Evolutionary conservation across 1,139 yeast genomes (phyloP), one percentile per base, ranked within the genome.

Genomic region (Lodderomyces oxycetoniae): DNA sequence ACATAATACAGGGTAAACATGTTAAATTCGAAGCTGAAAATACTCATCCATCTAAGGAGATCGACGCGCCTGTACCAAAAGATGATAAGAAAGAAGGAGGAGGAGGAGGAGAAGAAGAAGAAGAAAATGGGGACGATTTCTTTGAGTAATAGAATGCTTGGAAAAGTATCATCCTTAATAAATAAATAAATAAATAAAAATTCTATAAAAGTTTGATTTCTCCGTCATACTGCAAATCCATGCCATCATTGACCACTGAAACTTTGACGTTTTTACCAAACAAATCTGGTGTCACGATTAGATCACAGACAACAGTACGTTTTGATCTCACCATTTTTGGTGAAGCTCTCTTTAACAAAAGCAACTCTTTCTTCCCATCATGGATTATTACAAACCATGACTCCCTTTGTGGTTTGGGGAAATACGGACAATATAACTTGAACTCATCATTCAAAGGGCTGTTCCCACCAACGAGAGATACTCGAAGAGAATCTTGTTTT

Each of bases 381-480:
- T 77, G 72, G 6, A 81, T 58, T 33, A 89, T 73, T 7, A 82
- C 71, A 55, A 91, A 86, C 98, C 98, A 93, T 0, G 94, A 78
- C 54, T 91, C 98, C 48, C 89, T 81, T 58, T 93, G 99, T 2
- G 81, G 68, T 55, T 91, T 89, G 31, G 95, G 95, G 61, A 85
- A 91, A 46, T 74, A 77, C 3, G 94, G 93, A 41, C 91, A 69
- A 50, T 80, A 77, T 41, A 86, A 76, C 41, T 74, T 75, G 59
- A 75, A 84, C 37, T 78, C 85, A 4, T 62, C 58, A 43, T 71
- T 77, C 37, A 70, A 59, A 9, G 84, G 78, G 15, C 50, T 55
- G 41, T 77, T 78, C 23, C 62, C 61, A 53, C 82, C 93, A 6
- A 50, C 52, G 31, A 85, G 61, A 14, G 55, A 61, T 16, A 86